Conservation (phyloP, 2,329 filamentous ascomycete genomes). For the Rhynchosporium graminicola region DNA sequence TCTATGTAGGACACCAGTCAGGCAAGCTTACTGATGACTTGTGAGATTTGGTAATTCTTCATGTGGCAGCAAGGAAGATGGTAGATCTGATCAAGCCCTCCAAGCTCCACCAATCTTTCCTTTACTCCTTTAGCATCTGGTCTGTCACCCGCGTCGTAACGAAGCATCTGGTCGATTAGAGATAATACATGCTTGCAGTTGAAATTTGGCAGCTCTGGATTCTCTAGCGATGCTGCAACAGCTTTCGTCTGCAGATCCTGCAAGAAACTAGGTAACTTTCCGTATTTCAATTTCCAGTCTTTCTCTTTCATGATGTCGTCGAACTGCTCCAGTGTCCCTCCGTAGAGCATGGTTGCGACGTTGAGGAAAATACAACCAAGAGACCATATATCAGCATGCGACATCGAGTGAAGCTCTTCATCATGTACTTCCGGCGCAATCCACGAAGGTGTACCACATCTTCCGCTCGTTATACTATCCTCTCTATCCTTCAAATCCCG, state of each 20-base stretch:
- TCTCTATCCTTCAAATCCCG: conserved; percentile 49
- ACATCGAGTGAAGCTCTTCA: conserved; percentile 47
- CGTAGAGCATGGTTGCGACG: conserved; percentile 48
- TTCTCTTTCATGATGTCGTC: conserved; percentile 43
- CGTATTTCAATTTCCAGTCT: conserved; percentile 41
- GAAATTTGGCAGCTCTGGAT: conserved; percentile 25
- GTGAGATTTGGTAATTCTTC: conserved; percentile 39
- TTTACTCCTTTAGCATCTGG: conserved; percentile 54
- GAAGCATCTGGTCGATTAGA: conserved; percentile 54
- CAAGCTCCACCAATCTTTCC: conserved; percentile 47
- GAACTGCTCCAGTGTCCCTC: conserved; percentile 44
- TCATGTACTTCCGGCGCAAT: conserved; percentile 48
- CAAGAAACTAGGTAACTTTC: conserved; percentile 26
- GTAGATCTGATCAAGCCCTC: conserved; percentile 51
- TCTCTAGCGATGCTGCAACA: conserved; percentile 22
- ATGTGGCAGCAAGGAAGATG: conserved; percentile 49
- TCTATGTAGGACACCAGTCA: background rate
- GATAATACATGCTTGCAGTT: conserved; percentile 44
- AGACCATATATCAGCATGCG: conserved; percentile 51
- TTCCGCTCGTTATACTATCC: conserved; percentile 47
- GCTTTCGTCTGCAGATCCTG: conserved; percentile 24
- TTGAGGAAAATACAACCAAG: conserved; percentile 50
- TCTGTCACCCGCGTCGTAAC: conserved; percentile 50
- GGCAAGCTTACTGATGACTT: conserved; percentile 41
- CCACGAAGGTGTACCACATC: conserved; percentile 47